Evolutionary conservation across 129 eudicot species (phyloP), one percentile per base, ranked within the genome.

Genomic region (Helianthus tuberosus): DNA sequence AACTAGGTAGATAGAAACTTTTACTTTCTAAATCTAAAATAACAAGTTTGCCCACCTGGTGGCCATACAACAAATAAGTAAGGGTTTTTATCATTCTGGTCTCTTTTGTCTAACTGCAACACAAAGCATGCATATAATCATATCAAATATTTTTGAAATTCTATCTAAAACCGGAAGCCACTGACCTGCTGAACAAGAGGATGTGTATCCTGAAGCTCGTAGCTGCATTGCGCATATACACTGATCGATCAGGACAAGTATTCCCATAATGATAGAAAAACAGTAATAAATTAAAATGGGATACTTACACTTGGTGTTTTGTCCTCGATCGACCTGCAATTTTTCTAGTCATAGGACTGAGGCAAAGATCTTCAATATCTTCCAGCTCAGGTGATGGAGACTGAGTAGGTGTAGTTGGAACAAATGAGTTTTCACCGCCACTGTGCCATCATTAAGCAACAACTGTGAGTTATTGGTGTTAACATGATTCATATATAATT

Each of bases 201-300:
- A 73, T 86, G 91, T 38, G 79, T 61, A 68, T 86, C 88, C 0
- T 86, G 86, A 73, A 86, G 88, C 77, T 80, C 91, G 68, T 83
- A 86, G 46, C 91, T 86, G 86, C 81, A 76, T 32, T 53, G 9
- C 23, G 62, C 16, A 68, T 54, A 35, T 32, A 5, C 52, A 73
- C 11, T 3, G 27, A 36, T 20, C 48, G 15, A 51, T 39, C 47
- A 73, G 47, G 61, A 75, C 39, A 75, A 15, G 72, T 3, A 46
- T 15, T 25, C 27, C 12, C 35, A 13, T 53, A 75, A 69, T 13
- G 11, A 13, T 16, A 55, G 11, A 65, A n/a, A 9, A 39, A 47
- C 14, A 57, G 11, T 1, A 6, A 23, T 41, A 12, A 13, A 11
- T 0, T 27, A 46, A 32, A 4, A 76, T 27, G 2, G 44, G 50